phyloP scores from a whole-genome alignment of 192 early-diverging fungal species.

The Dimargaris verticillata region DNA sequence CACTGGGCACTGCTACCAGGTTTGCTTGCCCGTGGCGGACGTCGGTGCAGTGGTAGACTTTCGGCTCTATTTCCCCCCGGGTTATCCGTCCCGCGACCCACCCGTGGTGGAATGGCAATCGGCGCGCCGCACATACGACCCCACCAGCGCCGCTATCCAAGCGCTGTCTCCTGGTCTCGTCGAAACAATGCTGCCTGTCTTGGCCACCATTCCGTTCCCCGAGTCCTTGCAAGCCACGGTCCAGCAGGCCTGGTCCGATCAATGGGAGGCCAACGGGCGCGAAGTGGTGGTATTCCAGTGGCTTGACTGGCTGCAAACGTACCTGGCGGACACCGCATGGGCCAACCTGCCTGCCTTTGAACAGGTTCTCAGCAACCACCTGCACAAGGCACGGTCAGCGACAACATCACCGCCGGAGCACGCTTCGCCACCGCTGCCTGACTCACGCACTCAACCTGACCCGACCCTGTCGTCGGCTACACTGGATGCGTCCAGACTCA shows the following conservation, averaged over 20 bases:
- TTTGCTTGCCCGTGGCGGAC: constrained; percentile 18
- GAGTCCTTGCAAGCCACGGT: constrained; percentile 17
- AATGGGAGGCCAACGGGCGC: constrained; percentile 9
- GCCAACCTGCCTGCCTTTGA: background rate
- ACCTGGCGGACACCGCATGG: constrained; percentile 16
- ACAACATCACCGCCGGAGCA: no score
- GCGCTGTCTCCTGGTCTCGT: constrained; percentile 17
- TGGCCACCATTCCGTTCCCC: constrained; percentile 5
- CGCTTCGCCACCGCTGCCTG: constrained; percentile 20
- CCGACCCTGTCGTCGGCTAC: background rate
- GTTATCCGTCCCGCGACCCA: constrained; percentile 23
- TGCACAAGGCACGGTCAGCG: constrained; percentile 24
- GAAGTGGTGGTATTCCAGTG: constrained; percentile 23
- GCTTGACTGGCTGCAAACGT: constrained; percentile 20
- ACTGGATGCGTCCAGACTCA: constrained; percentile 1
- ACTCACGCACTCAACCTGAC: constrained; percentile 3
- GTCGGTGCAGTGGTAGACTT: constrained; percentile 18
- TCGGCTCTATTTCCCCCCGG: constrained; percentile 20
- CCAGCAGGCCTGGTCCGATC: constrained; percentile 18
- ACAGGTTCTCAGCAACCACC: background rate
- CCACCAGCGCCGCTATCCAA: background rate
- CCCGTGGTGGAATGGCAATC: constrained; percentile 26
- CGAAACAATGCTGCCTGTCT: constrained; percentile 13
- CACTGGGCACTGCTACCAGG: constrained; percentile 14
- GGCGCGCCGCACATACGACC: constrained; percentile 9